Evolutionary conservation across 768 basidiomycete genomes (phyloP).

Genomic region (Phaffia tasmanica): DNA sequence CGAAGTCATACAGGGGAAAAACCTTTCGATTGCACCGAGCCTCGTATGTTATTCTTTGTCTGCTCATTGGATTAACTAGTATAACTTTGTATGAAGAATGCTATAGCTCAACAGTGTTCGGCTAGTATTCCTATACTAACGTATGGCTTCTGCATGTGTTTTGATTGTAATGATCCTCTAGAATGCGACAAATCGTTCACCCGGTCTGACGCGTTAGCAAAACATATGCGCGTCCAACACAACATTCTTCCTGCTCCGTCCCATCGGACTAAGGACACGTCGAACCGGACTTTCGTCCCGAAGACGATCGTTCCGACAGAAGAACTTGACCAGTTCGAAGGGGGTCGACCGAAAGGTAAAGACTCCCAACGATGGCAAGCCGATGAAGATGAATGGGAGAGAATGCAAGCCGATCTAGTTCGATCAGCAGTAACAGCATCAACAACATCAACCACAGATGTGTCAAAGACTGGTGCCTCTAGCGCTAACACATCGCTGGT

Average conservation of each 20-base stretch:
- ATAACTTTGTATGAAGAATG: neutral
- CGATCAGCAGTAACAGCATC: neutral
- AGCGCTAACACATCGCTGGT: neutral
- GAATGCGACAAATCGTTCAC: conserved; percentile 94
- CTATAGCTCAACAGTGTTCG: neutral
- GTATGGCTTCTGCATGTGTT: conserved; percentile 1
- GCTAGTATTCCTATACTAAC: neutral
- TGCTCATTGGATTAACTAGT: neutral
- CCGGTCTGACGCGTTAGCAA: conserved; percentile 76
- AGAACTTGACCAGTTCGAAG: neutral
- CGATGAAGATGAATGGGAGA: too few species aligned
- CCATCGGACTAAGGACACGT: neutral
- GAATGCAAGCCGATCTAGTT: too few species aligned
- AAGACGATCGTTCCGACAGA: neutral
- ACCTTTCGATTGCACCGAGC: conserved; percentile 69
- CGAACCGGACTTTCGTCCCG: neutral
- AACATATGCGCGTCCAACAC: conserved; percentile 73
- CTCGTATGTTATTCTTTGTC: conserved; percentile 48
- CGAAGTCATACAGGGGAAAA: conserved; percentile 91
- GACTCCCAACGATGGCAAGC: neutral
- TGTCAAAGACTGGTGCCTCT: neutral
- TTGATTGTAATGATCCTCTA: conserved; percentile 33
- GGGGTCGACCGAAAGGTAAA: neutral
- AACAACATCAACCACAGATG: conserved; percentile 1
- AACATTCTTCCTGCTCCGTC: neutral